phyloP scores from a whole-genome alignment of 2,329 filamentous ascomycete species.

The Talaromyces sp. region DNA sequence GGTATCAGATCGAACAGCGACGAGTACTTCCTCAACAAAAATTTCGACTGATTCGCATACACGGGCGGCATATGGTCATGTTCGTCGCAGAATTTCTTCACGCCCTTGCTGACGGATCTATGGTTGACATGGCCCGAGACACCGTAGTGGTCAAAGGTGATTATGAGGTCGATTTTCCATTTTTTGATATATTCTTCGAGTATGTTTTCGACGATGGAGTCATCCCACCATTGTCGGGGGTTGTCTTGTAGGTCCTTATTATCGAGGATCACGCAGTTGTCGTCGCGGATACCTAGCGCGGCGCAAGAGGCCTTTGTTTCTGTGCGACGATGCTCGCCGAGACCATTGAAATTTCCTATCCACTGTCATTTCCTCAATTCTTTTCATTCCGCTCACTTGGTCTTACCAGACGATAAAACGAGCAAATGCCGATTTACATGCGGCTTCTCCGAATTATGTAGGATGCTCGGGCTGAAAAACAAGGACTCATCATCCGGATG shows the following conservation, averaged over 20 bases:
- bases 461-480: slow-evolving; percentile 28
- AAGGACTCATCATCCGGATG: slow-evolving; percentile 29
- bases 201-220: slow-evolving; percentile 31
- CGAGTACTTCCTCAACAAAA: slow-evolving; percentile 39
- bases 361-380: not conserved
- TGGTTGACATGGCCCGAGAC: slow-evolving; percentile 44
- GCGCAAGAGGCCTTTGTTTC: slow-evolving; percentile 26
- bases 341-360: slow-evolving; percentile 26
- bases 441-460: slow-evolving; percentile 22
- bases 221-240: slow-evolving; percentile 40
- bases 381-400: not conserved
- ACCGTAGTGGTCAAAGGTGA: slow-evolving; percentile 43
- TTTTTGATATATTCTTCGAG: slow-evolving; percentile 35
- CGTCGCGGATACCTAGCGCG: slow-evolving; percentile 23
- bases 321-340: slow-evolving; percentile 22
- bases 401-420: slow-evolving; percentile 23
- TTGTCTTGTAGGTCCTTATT: slow-evolving; percentile 39
- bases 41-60: slow-evolving; percentile 38
- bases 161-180: slow-evolving; percentile 42
- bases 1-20: slow-evolving; percentile 38
- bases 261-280: slow-evolving; percentile 39
- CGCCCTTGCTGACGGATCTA: slow-evolving; percentile 38
- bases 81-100: slow-evolving; percentile 31
- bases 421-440: slow-evolving; percentile 23
- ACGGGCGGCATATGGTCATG: slow-evolving; percentile 30